Percentiles rank a stretch among this genome's conserved stretches.
Evolutionary conservation across 1,284 basidiomycete genomes (phyloP).

Genomic region (Pascua guehoae): DNA sequence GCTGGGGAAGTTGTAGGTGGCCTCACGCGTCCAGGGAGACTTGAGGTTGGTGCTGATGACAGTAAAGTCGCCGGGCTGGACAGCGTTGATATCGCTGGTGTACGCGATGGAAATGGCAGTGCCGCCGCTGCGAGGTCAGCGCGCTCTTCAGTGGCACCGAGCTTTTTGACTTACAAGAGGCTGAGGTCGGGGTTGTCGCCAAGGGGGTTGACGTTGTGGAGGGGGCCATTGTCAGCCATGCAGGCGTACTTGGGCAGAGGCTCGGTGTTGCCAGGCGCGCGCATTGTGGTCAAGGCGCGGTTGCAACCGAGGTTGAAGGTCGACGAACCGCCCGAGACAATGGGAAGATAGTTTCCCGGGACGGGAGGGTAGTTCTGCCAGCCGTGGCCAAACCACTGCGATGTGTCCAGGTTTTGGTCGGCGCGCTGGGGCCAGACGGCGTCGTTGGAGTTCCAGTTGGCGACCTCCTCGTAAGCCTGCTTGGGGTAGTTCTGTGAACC

Average conservation of each 20-base stretch:
- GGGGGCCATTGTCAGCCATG: not conserved
- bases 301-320: conserved; percentile 13
- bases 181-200: conserved; percentile 5
- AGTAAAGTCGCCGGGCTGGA: conserved; percentile 63
- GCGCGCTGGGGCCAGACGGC: conserved; percentile 4
- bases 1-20: conserved; percentile 9
- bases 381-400: conserved; percentile 10
- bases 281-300: conserved; percentile 7
- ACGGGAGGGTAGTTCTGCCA: not conserved
- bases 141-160: too few species aligned
- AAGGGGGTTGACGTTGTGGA: conserved; percentile 7
- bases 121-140: conserved; percentile 2
- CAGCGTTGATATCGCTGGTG: conserved; percentile 3
- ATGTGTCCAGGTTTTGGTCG: conserved; percentile 1
- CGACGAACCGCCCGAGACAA: conserved; percentile 2
- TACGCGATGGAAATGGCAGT: conserved; percentile 16
- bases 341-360: conserved; percentile 4
- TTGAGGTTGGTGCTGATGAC: conserved; percentile 68
- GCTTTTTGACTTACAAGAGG: not conserved
- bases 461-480: not conserved
- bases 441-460: not conserved
- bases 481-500: conserved; percentile 1
- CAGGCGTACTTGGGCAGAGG: conserved; percentile 1
- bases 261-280: not conserved
- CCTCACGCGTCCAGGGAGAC: conserved; percentile 10